phyloP scores from a whole-genome alignment of 2,329 filamentous ascomycete genomes.

The Magnaporthiopsis rhizophila region DNA sequence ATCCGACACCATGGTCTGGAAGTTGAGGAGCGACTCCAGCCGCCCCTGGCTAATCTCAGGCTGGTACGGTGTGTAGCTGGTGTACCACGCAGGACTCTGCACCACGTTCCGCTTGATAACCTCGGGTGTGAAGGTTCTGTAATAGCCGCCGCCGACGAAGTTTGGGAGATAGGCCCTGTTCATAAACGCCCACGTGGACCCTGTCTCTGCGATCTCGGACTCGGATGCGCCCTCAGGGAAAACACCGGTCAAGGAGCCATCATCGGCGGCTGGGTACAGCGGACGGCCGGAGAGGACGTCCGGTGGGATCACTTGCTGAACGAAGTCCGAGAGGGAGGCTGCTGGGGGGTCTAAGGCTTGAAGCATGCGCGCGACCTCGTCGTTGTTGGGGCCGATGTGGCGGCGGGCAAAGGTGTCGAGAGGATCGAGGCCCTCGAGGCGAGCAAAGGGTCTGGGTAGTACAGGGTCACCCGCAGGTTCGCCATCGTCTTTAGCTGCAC shows the following conservation, averaged over 20 bases:
- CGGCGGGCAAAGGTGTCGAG: conserved; percentile 64
- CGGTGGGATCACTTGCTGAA: conserved; percentile 72
- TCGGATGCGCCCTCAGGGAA: conserved; percentile 39
- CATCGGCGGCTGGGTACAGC: conserved; percentile 23
- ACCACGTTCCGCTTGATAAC: conserved; percentile 91
- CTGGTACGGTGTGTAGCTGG: conserved; percentile 95
- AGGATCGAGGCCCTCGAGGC: conserved; percentile 17
- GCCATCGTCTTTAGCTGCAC: too few relatives aligned
- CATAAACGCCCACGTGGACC: conserved; percentile 23
- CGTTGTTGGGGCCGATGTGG: conserved; percentile 76
- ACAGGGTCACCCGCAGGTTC: too few relatives aligned
- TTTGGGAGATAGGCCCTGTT: conserved; percentile 39
- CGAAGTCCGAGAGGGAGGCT: conserved; percentile 69
- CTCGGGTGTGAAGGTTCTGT: conserved; percentile 71
- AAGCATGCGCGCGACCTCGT: conserved; percentile 70
- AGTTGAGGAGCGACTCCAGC: conserved; percentile 87
- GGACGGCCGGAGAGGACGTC: conserved; percentile 56
- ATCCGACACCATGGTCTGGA: conserved; percentile 86
- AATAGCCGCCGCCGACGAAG: conserved; percentile 84
- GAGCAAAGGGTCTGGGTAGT: neutral
- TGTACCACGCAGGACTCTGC: conserved; percentile 95
- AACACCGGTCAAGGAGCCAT: conserved; percentile 25
- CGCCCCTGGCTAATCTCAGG: conserved; percentile 95
- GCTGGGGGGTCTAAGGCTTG: conserved; percentile 67
- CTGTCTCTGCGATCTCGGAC: conserved; percentile 44